Evolutionary conservation across 1,284 basidiomycete genomes (phyloP).

Genomic region (Sporisorium graminicola): DNA sequence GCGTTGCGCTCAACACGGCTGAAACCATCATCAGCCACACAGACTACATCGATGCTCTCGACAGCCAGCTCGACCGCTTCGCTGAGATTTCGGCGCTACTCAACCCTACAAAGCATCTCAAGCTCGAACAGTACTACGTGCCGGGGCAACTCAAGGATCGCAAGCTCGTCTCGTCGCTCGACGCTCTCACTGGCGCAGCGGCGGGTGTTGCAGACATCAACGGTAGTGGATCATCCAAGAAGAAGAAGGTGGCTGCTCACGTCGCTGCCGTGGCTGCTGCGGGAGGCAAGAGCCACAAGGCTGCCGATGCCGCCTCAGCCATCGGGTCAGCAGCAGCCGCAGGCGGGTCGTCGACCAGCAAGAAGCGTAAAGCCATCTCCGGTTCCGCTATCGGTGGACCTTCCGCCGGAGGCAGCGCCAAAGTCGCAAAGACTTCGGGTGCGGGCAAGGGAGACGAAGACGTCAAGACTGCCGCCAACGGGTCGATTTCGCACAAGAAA

Average conservation of each 20-base stretch:
- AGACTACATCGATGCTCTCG: conserved; percentile 65
- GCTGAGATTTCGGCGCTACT: conserved; percentile 54
- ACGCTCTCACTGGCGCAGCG: conserved; percentile 8
- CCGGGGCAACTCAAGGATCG: conserved; percentile 50
- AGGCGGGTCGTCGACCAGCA: conserved; percentile 28
- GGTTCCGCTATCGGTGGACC: conserved; percentile 20
- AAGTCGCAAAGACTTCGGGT: conserved; percentile 36
- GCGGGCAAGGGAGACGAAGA: conserved; percentile 46
- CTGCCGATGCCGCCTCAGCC: conserved; percentile 25
- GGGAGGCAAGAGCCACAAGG: conserved; percentile 40
- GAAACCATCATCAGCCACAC: conserved; percentile 75
- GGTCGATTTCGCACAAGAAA: conserved; percentile 41
- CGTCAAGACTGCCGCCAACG: conserved; percentile 46
- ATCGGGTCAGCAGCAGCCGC: conserved; percentile 21
- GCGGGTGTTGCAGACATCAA: conserved; percentile 18
- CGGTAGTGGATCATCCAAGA: conserved; percentile 29
- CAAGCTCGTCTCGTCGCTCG: conserved; percentile 41
- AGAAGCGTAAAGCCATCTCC: conserved; percentile 50
- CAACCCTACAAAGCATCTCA: conserved; percentile 52
- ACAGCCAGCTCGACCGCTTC: conserved; percentile 57
- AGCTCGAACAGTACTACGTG: conserved; percentile 51
- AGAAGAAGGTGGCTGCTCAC: conserved; percentile 45
- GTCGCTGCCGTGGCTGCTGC: conserved; percentile 23
- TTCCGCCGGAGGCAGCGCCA: conserved; percentile 15
- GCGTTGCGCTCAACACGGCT: conserved; percentile 92